Percentiles rank a stretch among this genome's conserved stretches.
phyloP scores from a whole-genome alignment of 1,139 yeast species.

The Casaregolazyma lundiana region DNA sequence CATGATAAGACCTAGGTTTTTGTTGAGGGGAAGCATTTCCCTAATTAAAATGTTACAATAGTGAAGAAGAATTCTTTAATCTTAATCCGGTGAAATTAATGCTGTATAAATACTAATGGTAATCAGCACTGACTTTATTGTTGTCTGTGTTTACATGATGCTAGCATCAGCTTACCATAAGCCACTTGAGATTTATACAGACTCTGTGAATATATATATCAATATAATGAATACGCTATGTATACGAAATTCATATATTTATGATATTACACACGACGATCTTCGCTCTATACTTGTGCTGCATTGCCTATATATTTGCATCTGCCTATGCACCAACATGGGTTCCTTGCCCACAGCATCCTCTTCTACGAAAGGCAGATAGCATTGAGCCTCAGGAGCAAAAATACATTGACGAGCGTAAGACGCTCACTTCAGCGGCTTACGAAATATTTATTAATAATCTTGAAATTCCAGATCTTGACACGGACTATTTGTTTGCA shows the following conservation, averaged over 20 bases:
- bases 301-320: background rate
- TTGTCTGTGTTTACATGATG: background rate
- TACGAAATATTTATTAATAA: conserved; percentile 34
- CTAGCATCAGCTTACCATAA: background rate
- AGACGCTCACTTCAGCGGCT: conserved; percentile 10
- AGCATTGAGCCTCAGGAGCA: conserved; percentile 13
- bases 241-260: background rate
- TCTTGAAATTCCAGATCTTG: conserved; percentile 29
- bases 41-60: too few relatives aligned
- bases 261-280: background rate
- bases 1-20: too few relatives aligned
- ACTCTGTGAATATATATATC: background rate
- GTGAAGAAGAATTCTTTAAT: too few relatives aligned
- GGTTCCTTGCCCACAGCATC: conserved; percentile 17
- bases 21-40: too few relatives aligned
- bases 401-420: conserved; percentile 13
- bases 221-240: background rate
- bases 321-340: conserved; percentile 18
- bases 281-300: background rate
- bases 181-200: background rate
- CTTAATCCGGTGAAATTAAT: background rate
- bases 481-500: conserved; percentile 29
- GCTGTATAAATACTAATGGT: background rate
- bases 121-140: too few relatives aligned
- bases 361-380: conserved; percentile 16